These are phyloP conservation scores for Pestalotiopsis fici DNA, from an alignment of 2,329 filamentous ascomycete species.

Conservation along the genomic window DNA sequence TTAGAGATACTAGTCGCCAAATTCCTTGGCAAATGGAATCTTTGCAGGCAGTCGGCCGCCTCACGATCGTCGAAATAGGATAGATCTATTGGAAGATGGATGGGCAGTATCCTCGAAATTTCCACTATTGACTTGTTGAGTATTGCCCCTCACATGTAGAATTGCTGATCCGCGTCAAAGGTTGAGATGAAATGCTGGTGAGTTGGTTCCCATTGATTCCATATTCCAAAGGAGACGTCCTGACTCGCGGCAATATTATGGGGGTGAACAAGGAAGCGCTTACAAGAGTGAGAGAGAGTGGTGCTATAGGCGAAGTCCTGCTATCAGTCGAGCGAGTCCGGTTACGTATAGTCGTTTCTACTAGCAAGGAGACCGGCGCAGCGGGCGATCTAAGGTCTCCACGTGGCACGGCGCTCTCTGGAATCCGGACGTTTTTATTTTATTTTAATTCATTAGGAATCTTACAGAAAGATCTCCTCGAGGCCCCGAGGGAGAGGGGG, in stretches of 20 bases:
- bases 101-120: not conserved
- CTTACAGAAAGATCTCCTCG: not conserved
- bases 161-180: not conserved
- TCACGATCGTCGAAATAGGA: not conserved
- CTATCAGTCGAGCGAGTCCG: not conserved
- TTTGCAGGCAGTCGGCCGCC: not conserved
- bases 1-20: not conserved
- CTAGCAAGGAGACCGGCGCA: not conserved
- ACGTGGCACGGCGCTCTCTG: not conserved
- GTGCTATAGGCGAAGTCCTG: not conserved
- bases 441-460: not conserved
- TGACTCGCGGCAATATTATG: not conserved
- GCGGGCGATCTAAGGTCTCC: not conserved
- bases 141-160: not conserved
- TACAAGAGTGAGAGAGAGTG: not conserved
- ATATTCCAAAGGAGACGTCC: not conserved
- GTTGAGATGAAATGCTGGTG: not conserved
- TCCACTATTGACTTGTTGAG: not conserved
- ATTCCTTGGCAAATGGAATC: not conserved
- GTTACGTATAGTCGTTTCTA: not conserved
- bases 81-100: not conserved
- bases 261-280: too few relatives aligned
- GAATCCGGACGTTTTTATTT: not conserved
- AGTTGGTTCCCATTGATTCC: not conserved
- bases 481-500: not conserved